Evolutionary conservation across 2,329 filamentous ascomycete species (phyloP), one percentile per base, ranked within the genome.

Genomic region (Penicillium hesseltinei): DNA sequence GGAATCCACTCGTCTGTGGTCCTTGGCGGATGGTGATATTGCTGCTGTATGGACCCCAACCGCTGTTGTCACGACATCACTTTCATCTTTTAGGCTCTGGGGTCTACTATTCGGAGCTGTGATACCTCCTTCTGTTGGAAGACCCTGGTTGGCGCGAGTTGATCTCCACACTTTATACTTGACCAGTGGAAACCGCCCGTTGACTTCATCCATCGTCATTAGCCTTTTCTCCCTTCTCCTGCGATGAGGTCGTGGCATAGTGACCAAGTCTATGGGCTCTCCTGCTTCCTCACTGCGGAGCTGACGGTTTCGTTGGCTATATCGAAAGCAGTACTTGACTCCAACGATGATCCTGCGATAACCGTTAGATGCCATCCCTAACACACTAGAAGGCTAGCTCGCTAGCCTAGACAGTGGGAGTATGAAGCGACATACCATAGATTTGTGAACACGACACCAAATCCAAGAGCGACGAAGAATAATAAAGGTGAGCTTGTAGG

Each of bases 191-290:
- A 99, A 99, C 66, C 95, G 91, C 66, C 95, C 92, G 72, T 99
- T 97, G 62, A 99, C 94, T 77, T 99, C 94, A 61, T 99, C 94
- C 87, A 97, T 97, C 2, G 90, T 90, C 94, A 99, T 97, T 66
- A 99, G 77, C 75, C 97, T 99, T 86, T 99, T 99, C 76, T 99
- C 94, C 58, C 92, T 86, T 63, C 93, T 85, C 69, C 93, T 85
- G 56, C 94, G 86, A 73, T 94, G 92, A 50, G 91, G 88, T 59
- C 91, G 80, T 57, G 91, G 90, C 84, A 97, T 92, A 56, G 88
- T 84, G 57, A 92, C 85, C 63, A 99, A 80, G 61, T 92, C 92
- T 69, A 99, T 95, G 7, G 89, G 90, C 62, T 97, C 92, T 72
- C 90, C 89, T 65, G 92, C 90, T 67, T 92, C 90, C 63, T 90